Percentiles rank a stretch among this genome's conserved stretches.
phyloP scores from a whole-genome alignment of 2,329 filamentous ascomycete genomes.

The Colletotrichum nymphaeae region DNA sequence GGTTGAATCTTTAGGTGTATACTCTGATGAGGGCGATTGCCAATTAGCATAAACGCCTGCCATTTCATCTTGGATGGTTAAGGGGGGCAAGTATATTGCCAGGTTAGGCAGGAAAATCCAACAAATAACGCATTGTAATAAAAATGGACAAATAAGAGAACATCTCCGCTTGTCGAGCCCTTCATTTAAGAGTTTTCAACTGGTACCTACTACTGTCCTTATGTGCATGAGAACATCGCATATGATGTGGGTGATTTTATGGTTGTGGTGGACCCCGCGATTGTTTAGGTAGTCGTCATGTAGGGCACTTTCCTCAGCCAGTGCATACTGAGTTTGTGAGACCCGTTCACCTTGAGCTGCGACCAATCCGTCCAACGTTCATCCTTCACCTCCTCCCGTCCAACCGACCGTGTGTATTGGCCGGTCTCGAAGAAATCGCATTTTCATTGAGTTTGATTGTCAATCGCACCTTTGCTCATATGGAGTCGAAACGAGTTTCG shows the following conservation, averaged over 20 bases:
- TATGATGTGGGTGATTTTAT: neutral
- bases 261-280: neutral
- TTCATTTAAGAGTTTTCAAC: neutral
- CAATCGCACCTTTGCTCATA: neutral
- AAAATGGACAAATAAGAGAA: neutral
- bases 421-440: neutral
- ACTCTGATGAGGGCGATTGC: neutral
- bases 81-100: neutral
- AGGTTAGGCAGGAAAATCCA: neutral
- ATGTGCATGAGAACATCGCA: neutral
- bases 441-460: neutral
- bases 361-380: neutral
- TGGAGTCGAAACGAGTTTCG: neutral
- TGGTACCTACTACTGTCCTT: neutral
- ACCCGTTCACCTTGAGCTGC: neutral
- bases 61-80: neutral
- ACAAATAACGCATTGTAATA: neutral
- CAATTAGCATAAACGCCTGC: neutral
- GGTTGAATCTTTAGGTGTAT: conserved; percentile 49
- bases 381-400: neutral
- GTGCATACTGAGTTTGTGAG: neutral
- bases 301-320: neutral
- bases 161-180: neutral
- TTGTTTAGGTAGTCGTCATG: neutral
- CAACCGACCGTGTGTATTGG: neutral